A percentile compares a stretch with the other conserved stretches of the same genome.
These are phyloP conservation scores for Wolfiporia cocos DNA, from an alignment of 1,284 basidiomycete species.

Conservation along the genomic window DNA sequence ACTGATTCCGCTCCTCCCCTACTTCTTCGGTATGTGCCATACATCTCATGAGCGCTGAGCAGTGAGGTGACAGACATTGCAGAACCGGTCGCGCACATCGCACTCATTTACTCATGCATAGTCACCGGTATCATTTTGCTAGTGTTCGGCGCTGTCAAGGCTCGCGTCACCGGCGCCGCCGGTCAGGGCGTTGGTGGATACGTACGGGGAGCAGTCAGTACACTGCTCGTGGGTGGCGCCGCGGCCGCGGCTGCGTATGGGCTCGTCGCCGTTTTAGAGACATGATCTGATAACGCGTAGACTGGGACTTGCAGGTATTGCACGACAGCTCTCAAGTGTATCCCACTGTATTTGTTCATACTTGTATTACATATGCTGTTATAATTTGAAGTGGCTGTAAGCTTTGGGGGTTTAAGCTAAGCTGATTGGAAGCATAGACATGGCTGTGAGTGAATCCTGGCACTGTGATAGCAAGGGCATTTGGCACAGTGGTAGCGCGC, in stretches of 20 bases:
- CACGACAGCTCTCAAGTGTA: too few species aligned
- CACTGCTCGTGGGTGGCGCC: slow-evolving; percentile 84
- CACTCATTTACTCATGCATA: slow-evolving; percentile 68
- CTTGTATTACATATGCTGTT: too few species aligned
- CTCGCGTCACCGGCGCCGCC: slow-evolving; percentile 82
- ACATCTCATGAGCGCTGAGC: too few species aligned
- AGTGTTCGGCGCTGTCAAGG: slow-evolving; percentile 86
- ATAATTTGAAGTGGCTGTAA: too few species aligned
- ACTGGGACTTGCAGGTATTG: too few species aligned
- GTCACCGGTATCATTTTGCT: slow-evolving; percentile 83
- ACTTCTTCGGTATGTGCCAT: slow-evolving; percentile 74
- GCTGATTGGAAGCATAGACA: too few species aligned
- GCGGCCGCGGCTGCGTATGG: slow-evolving; percentile 88
- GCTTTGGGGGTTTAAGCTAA: too few species aligned
- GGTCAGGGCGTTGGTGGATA: slow-evolving; percentile 49
- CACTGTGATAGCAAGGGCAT: too few species aligned
- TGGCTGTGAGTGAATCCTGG: too few species aligned
- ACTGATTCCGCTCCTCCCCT: slow-evolving; percentile 84
- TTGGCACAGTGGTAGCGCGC: slow-evolving; percentile 23
- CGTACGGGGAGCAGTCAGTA: slow-evolving; percentile 84
- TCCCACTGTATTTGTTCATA: too few species aligned
- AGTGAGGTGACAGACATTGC: too few species aligned
- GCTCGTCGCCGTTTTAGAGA: slow-evolving; percentile 76
- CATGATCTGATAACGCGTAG: too few species aligned
- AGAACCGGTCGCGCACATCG: slow-evolving; percentile 46